Conservation (phyloP, 495 filamentous ascomycete genomes). For the Extremus antarcticus region DNA sequence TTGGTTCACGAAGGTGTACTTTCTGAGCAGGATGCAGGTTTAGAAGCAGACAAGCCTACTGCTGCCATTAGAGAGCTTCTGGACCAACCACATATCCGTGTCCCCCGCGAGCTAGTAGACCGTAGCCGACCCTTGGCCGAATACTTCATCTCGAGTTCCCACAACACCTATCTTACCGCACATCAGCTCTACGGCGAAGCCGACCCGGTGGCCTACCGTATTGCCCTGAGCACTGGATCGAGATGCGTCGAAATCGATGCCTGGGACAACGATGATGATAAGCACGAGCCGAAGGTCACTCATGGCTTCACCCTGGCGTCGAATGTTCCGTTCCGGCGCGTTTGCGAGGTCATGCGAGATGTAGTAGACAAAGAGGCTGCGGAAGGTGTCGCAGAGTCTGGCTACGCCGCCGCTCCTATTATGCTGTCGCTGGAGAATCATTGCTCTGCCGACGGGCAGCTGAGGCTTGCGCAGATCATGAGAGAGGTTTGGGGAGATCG, state of each 20-base stretch:
- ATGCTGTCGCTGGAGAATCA: conserved; percentile 46
- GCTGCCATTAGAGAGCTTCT: conserved; percentile 30
- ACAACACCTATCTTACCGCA: conserved; percentile 44
- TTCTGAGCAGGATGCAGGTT: conserved; percentile 23
- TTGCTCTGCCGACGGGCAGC: conserved; percentile 37
- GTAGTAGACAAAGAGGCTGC: conserved; percentile 37
- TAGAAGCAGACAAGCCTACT: conserved; percentile 25
- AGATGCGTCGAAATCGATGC: conserved; percentile 49
- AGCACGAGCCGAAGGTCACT: conserved; percentile 44
- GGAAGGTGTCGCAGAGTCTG: conserved; percentile 22
- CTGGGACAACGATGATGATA: conserved; percentile 41
- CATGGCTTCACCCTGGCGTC: conserved; percentile 46
- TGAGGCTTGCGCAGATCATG: conserved; percentile 43
- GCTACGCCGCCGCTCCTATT: conserved; percentile 36
- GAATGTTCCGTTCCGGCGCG: conserved; percentile 41
- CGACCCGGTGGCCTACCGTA: conserved; percentile 38
- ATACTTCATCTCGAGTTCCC: conserved; percentile 43
- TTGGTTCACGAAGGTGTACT: conserved; percentile 33
- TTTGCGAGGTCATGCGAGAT: conserved; percentile 42
- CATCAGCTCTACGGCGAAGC: conserved; percentile 43
- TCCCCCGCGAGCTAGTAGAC: conserved; percentile 34
- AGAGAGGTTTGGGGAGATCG: conserved; percentile 41
- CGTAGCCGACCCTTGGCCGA: conserved; percentile 39
- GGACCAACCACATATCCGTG: conserved; percentile 35
- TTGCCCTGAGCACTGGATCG: conserved; percentile 38